Conservation (phyloP, 78 protist genomes). For the Goniomonas avonlea region DNA sequence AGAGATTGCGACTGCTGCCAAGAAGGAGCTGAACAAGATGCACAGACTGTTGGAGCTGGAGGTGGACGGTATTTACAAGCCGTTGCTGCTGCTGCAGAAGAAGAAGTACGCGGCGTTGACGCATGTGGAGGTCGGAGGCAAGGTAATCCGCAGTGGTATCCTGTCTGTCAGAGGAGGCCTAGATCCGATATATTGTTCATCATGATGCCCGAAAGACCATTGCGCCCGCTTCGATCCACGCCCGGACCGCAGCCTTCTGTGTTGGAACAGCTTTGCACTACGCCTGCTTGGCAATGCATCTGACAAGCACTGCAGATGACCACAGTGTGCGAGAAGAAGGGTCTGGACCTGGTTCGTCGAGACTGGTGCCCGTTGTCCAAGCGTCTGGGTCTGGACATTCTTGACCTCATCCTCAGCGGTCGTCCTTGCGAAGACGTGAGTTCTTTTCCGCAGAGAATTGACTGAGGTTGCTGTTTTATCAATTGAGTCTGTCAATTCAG, state of each 20-base stretch:
- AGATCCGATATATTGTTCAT: too few relatives aligned
- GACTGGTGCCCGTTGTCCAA: constrained; percentile 93
- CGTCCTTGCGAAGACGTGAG: too few relatives aligned
- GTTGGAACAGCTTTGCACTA: too few relatives aligned
- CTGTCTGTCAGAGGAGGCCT: too few relatives aligned
- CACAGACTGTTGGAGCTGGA: constrained; percentile 80
- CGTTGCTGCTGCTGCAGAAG: constrained; percentile 89
- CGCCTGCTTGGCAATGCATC: too few relatives aligned
- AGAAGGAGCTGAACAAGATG: constrained; percentile 70
- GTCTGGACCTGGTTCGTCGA: constrained; percentile 94
- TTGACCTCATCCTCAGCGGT: constrained; percentile 56
- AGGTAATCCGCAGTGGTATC: too few relatives aligned
- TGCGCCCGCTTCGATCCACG: too few relatives aligned
- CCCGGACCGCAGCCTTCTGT: too few relatives aligned
- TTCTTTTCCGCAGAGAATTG: too few relatives aligned
- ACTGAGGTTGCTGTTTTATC: background rate
- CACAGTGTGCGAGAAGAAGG: constrained; percentile 71
- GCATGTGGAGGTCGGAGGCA: too few relatives aligned
- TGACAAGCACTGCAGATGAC: too few relatives aligned
- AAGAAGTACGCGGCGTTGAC: constrained; percentile 94
- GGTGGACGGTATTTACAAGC: constrained; percentile 85
- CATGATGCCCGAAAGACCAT: too few relatives aligned
- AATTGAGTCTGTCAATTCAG: background rate
- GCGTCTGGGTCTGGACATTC: constrained; percentile 46
- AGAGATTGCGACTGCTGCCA: constrained; percentile 56